Evolutionary conservation across 768 basidiomycete genomes (phyloP).

Genomic region (Russula vinacea): DNA sequence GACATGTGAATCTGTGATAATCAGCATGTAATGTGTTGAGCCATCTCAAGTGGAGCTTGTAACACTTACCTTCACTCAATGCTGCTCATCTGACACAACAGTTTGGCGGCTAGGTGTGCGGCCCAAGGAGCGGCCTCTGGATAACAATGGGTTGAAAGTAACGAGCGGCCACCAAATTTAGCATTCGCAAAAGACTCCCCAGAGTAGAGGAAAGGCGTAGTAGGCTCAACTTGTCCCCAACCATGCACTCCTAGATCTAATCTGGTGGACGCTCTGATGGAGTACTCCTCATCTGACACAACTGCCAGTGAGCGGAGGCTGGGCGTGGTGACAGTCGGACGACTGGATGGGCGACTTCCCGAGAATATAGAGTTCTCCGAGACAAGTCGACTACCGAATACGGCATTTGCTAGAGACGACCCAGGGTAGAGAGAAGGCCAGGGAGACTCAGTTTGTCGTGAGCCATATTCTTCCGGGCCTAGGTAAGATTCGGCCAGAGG

Average conservation of each 20-base stretch:
- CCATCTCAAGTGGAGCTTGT: too few relatives aligned
- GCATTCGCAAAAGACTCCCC: not conserved
- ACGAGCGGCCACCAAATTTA: not conserved
- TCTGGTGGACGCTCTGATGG: slow-evolving; percentile 38
- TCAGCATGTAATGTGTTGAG: too few relatives aligned
- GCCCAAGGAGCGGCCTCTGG: too few relatives aligned
- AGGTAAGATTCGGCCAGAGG: slow-evolving; percentile 55
- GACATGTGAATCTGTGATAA: too few relatives aligned
- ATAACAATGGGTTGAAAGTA: not conserved
- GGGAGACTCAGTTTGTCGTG: slow-evolving; percentile 41
- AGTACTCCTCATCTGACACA: slow-evolving; percentile 62
- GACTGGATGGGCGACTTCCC: slow-evolving; percentile 56
- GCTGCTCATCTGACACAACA: not conserved
- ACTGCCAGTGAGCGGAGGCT: slow-evolving; percentile 46
- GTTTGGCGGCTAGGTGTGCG: not conserved
- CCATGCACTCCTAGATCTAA: not conserved
- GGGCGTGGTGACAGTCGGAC: slow-evolving; percentile 49
- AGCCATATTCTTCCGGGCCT: slow-evolving; percentile 27
- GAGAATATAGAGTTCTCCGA: slow-evolving; percentile 52
- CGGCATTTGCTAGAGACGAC: slow-evolving; percentile 86
- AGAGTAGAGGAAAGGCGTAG: not conserved
- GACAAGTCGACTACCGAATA: slow-evolving; percentile 82
- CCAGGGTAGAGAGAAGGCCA: slow-evolving; percentile 60
- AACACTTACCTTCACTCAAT: too few relatives aligned
- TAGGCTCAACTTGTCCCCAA: not conserved